Percentiles rank a stretch among this genome's conserved stretches.
These are phyloP conservation scores for Microthlaspi erraticum DNA, from an alignment of 345 rosid genomes.

Conservation along the genomic window DNA sequence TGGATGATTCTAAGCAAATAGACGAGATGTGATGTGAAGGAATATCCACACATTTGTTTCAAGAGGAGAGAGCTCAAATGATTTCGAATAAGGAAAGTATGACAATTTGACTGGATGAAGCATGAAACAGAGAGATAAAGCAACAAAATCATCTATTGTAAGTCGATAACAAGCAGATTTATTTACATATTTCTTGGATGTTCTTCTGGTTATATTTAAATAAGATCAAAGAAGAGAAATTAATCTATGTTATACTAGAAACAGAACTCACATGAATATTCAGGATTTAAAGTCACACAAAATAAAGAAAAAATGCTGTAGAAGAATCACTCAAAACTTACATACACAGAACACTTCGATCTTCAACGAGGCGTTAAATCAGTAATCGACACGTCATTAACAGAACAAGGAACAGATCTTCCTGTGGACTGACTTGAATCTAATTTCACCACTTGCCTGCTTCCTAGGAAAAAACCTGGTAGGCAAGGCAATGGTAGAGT, in stretches of 20 bases:
- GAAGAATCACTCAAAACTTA: neutral
- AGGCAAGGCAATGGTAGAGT: constrained; percentile 13
- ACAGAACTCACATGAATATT: too few species aligned
- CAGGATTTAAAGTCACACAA: too few species aligned
- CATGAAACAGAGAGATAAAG: neutral
- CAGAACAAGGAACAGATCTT: neutral
- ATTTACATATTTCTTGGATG: too few species aligned
- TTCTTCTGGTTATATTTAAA: too few species aligned
- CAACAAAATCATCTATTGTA: neutral
- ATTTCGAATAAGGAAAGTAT: too few species aligned
- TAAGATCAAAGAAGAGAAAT: too few species aligned
- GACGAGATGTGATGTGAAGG: neutral
- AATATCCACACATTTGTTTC: neutral
- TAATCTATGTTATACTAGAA: too few species aligned
- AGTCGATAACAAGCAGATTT: neutral
- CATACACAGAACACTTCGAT: neutral
- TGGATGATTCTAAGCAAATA: neutral
- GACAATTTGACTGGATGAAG: neutral
- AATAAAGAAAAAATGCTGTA: neutral
- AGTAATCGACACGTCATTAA: neutral
- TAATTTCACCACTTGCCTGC: neutral
- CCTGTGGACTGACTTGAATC: constrained; percentile 17
- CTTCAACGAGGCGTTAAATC: constrained; percentile 15
- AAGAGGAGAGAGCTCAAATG: too few species aligned
- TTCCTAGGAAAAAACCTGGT: constrained; percentile 14